These are phyloP conservation scores for Stephanodiscus triporus DNA, from an alignment of 108 stramenopile genomes.

Conservation along the genomic window DNA sequence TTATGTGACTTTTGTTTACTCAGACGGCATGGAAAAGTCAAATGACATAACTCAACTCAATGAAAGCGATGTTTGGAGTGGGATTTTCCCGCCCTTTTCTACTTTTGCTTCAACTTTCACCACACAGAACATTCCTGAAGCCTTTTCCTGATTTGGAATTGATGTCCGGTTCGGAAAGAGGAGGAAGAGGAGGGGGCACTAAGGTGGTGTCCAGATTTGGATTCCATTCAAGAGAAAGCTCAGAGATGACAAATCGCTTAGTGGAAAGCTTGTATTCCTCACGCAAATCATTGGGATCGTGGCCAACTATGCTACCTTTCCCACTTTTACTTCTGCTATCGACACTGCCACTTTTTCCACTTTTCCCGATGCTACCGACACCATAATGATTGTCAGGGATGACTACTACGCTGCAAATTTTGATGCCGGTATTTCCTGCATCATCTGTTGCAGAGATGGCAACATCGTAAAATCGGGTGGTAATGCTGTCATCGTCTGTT, in stretches of 20 bases:
- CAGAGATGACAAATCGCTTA: background rate
- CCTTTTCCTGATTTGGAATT: background rate
- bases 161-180: background rate
- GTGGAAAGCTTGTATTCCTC: constrained; percentile 14
- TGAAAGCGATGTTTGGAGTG: too few relatives aligned
- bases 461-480: constrained; percentile 29
- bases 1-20: too few relatives aligned
- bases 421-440: constrained; percentile 16
- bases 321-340: constrained; percentile 3
- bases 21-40: too few relatives aligned
- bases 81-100: too few relatives aligned
- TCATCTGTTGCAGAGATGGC: constrained; percentile 18
- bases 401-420: constrained; percentile 26
- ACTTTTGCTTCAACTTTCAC: background rate
- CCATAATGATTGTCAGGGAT: constrained; percentile 25
- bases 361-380: too few relatives aligned
- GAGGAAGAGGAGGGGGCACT: background rate
- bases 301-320: background rate
- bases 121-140: background rate
- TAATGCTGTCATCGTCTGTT: background rate
- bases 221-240: constrained; percentile 10
- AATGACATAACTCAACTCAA: too few relatives aligned
- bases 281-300: constrained; percentile 24
- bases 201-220: constrained; percentile 6
- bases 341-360: too few relatives aligned